Conservation (phyloP, 495 filamentous ascomycete species). For the Penicillium antarcticum region DNA sequence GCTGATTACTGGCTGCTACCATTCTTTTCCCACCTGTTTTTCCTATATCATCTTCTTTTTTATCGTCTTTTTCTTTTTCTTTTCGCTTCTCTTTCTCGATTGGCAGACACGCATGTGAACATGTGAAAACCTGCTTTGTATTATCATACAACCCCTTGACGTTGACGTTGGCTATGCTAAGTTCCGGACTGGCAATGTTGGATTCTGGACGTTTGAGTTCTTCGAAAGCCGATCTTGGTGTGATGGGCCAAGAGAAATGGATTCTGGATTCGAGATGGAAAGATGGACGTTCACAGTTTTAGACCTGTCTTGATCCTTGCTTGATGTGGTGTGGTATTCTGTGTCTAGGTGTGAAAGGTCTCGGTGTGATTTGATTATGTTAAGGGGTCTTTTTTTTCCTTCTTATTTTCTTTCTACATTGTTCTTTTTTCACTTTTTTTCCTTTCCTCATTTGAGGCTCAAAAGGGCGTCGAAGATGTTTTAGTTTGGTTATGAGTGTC, state of each 20-base stretch:
- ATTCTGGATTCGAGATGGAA: not conserved
- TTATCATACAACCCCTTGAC: slow-evolving; percentile 25
- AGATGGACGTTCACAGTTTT: not conserved
- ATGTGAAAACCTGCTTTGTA: slow-evolving; percentile 20
- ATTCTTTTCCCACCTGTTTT: slow-evolving; percentile 3
- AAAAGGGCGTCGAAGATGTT: not conserved
- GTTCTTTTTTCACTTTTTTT: not conserved
- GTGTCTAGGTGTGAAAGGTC: not conserved
- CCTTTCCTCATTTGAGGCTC: not conserved
- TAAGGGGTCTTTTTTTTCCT: not conserved
- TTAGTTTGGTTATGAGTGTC: slow-evolving; percentile 6
- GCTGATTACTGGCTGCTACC: not conserved
- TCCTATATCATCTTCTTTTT: slow-evolving; percentile 9
- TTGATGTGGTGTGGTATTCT: not conserved
- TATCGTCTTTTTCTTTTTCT: slow-evolving; percentile 4
- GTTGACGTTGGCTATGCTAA: slow-evolving; percentile 3
- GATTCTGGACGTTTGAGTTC: not conserved
- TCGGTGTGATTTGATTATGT: not conserved
- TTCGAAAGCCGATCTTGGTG: not conserved
- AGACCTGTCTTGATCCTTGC: slow-evolving; percentile 2
- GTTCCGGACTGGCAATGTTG: not conserved
- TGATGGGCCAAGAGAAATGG: no score
- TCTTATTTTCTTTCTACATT: not conserved
- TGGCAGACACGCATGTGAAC: slow-evolving; percentile 7
- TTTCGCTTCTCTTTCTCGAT: slow-evolving; percentile 12